Evolutionary conservation across 352 stramenopile species (phyloP).

Genomic region (Hyaloperonospora arabidopsidis): DNA sequence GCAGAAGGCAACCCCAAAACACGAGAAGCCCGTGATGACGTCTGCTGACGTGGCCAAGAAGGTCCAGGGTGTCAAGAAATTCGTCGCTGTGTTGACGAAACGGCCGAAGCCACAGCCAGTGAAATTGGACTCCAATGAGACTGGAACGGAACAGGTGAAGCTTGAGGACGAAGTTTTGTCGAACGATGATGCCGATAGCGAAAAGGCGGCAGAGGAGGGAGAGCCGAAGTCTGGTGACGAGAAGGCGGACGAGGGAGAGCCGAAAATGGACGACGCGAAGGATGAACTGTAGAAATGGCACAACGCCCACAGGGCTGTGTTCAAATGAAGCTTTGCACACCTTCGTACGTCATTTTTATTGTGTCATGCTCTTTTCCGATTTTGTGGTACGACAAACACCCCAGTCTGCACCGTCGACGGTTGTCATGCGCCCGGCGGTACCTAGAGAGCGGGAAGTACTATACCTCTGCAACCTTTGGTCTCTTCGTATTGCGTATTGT

Average conservation of each 20-base stretch:
- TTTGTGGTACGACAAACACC: too few relatives aligned
- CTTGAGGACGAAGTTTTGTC: constrained; percentile 23
- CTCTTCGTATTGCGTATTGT: too few relatives aligned
- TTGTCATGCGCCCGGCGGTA: too few relatives aligned
- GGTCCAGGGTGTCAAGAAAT: constrained; percentile 77
- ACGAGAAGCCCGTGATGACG: constrained; percentile 79
- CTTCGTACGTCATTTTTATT: too few relatives aligned
- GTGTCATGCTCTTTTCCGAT: too few relatives aligned
- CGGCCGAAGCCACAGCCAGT: constrained; percentile 53
- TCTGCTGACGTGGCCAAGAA: constrained; percentile 83
- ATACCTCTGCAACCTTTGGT: too few relatives aligned
- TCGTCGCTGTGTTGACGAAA: constrained; percentile 79
- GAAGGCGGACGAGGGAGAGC: constrained; percentile 29
- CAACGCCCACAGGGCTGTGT: background rate
- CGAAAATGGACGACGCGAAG: constrained; percentile 26
- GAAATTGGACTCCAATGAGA: constrained; percentile 38
- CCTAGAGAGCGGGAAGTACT: too few relatives aligned
- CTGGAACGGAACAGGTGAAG: constrained; percentile 30
- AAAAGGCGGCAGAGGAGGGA: constrained; percentile 23
- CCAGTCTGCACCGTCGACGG: too few relatives aligned
- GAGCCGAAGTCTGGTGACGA: constrained; percentile 20
- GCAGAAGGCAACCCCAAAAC: constrained; percentile 59
- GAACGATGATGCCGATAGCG: constrained; percentile 17
- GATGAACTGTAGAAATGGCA: constrained; percentile 53
- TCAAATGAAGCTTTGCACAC: too few relatives aligned